A percentile compares a stretch with the other conserved stretches of the same genome.
Evolutionary conservation across 345 rosid genomes (phyloP).

Genomic region (Gossypium rotundifolium): DNA sequence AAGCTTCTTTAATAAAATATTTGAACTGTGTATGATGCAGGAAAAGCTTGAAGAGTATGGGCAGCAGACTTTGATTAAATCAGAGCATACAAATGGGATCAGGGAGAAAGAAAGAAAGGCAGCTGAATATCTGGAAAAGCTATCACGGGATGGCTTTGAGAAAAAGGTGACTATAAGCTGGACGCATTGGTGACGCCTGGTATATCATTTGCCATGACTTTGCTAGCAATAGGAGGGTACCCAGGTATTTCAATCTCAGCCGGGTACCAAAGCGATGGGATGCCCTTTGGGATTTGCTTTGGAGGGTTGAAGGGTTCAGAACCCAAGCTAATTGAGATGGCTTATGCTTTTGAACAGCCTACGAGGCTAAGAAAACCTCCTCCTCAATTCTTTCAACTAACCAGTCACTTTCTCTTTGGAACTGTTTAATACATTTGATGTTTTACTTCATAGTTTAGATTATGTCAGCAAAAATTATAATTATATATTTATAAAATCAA

Average conservation of each 20-base stretch:
- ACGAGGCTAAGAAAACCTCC: constrained; percentile 25
- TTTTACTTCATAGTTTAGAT: no score
- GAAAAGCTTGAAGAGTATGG: constrained; percentile 27
- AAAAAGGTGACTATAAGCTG: constrained; percentile 24
- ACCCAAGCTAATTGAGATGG: constrained; percentile 40
- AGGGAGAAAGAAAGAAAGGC: constrained; percentile 21
- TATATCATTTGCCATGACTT: background rate
- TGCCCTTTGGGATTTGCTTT: constrained; percentile 37
- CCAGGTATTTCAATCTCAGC: constrained; percentile 40
- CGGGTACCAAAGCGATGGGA: constrained; percentile 24
- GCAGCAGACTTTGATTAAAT: constrained; percentile 20
- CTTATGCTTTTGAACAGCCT: constrained; percentile 35
- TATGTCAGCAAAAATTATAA: no score
- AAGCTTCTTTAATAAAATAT: background rate
- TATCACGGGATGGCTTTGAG: constrained; percentile 29
- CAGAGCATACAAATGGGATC: constrained; percentile 24
- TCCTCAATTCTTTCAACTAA: background rate
- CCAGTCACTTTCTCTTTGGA: background rate
- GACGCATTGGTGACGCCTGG: constrained; percentile 31
- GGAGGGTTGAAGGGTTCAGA: constrained; percentile 37
- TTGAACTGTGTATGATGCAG: constrained; percentile 10
- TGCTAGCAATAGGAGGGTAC: constrained; percentile 40
- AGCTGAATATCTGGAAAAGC: background rate
- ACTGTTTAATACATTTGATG: background rate
- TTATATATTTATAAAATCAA: no score